phyloP scores from a whole-genome alignment of 2,329 filamentous ascomycete genomes.

The Pseudocercospora ulei region DNA sequence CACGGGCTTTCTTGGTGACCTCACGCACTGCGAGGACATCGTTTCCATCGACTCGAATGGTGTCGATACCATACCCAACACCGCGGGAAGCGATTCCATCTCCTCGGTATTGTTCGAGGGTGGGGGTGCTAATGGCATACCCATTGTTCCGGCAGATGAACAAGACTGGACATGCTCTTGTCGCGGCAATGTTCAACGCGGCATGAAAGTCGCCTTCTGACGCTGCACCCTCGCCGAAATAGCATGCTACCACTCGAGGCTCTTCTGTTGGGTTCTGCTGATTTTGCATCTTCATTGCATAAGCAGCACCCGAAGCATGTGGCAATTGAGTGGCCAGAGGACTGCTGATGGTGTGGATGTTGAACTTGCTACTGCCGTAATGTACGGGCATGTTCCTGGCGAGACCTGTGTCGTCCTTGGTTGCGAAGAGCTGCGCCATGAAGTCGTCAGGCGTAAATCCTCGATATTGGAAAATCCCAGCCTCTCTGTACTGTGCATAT shows the following conservation, averaged over 20 bases:
- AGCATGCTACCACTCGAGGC: slow-evolving; percentile 64
- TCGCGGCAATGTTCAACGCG: slow-evolving; percentile 82
- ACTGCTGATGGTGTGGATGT: slow-evolving; percentile 82
- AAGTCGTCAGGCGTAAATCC: slow-evolving; percentile 82
- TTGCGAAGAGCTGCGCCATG: slow-evolving; percentile 91
- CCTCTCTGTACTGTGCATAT: slow-evolving; percentile 89
- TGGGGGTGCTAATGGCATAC: slow-evolving; percentile 82
- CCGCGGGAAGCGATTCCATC: slow-evolving; percentile 83
- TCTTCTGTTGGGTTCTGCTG: slow-evolving; percentile 59
- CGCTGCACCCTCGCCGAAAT: slow-evolving; percentile 84
- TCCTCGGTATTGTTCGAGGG: slow-evolving; percentile 79
- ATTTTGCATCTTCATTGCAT: slow-evolving; percentile 73
- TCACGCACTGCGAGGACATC: slow-evolving; percentile 83
- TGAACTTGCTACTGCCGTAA: slow-evolving; percentile 73
- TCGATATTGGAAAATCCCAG: slow-evolving; percentile 80
- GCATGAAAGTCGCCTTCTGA: slow-evolving; percentile 89
- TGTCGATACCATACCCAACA: slow-evolving; percentile 87
- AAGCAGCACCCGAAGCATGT: slow-evolving; percentile 76
- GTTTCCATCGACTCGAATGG: slow-evolving; percentile 86
- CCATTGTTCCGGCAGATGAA: slow-evolving; percentile 93
- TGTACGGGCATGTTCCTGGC: slow-evolving; percentile 97
- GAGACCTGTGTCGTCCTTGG: slow-evolving; percentile 64
- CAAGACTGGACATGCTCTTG: slow-evolving; percentile 72
- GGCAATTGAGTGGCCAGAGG: slow-evolving; percentile 82
- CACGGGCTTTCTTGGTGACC: slow-evolving; percentile 65